Conservation (phyloP, 352 stramenopile genomes). For the Bremia lactucae region DNA sequence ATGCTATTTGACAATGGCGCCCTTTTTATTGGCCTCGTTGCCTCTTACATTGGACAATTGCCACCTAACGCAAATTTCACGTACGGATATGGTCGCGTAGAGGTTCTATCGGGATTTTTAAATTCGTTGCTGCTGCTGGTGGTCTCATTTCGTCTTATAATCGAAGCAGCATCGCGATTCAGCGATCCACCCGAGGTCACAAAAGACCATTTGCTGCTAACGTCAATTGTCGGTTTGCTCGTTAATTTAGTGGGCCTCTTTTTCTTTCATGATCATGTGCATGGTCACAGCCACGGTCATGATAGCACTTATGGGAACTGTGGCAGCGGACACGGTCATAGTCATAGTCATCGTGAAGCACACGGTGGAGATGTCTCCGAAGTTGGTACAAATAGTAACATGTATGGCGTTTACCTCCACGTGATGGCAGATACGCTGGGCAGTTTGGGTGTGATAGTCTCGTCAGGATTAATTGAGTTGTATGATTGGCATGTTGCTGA, state of each 20-base stretch:
- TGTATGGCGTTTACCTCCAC: constrained; percentile 87
- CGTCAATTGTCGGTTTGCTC: constrained; percentile 63
- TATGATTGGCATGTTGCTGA: constrained; percentile 80
- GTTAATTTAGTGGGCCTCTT: constrained; percentile 85
- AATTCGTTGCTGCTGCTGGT: constrained; percentile 80
- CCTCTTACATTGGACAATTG: constrained; percentile 72
- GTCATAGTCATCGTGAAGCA: constrained; percentile 40
- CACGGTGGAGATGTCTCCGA: constrained; percentile 38
- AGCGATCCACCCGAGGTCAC: constrained; percentile 63
- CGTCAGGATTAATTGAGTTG: constrained; percentile 75
- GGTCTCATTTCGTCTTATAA: constrained; percentile 77
- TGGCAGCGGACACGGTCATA: constrained; percentile 40
- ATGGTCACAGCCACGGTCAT: constrained; percentile 62
- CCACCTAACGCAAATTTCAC: constrained; percentile 64
- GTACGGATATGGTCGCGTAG: constrained; percentile 79
- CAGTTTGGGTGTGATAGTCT: constrained; percentile 84
- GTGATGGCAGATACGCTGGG: constrained; percentile 83
- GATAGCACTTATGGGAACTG: constrained; percentile 18
- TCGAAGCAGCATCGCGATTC: constrained; percentile 63
- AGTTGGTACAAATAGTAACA: constrained; percentile 67
- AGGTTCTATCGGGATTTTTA: constrained; percentile 80
- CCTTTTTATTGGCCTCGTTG: constrained; percentile 73
- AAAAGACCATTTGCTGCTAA: constrained; percentile 80
- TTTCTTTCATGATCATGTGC: constrained; percentile 85
- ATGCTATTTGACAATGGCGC: constrained; percentile 86